Base-by-base conservation (phyloP, 2,329 filamentous ascomycete genomes). In the Calonectria hongkongensis region DNA sequence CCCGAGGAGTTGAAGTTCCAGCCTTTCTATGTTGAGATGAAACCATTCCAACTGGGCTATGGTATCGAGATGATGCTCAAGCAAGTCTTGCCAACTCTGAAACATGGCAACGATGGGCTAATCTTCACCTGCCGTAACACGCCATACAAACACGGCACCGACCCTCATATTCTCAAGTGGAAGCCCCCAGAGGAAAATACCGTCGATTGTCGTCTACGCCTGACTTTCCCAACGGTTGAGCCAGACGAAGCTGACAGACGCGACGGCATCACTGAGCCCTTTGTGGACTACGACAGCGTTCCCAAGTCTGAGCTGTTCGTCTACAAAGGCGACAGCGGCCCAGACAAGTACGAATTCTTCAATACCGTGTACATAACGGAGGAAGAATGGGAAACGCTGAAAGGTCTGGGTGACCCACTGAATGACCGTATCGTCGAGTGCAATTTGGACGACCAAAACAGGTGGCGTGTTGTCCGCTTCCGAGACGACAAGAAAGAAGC, bases 51-150 rank as follows among this genome's bases (percentile, higher is more conserved):
- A 83, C 90, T 97, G 78, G 92, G 92, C 62, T 99, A 99, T 85
- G 95, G 92, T 58, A 92, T 97, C 73, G 93, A 95, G 81, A 94
- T 94, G 90, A 98, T 98, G 93, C 98, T 99, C 87, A 91, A 92
- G 77, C 90, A 96, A 70, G 91, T 97, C 54, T 91, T 98, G 33
- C 96, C 95, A 1, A 92, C 89, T 50, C 90, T 99, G 43, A 93
- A 93, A 77, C 97, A 99, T 82, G 96, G 96, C 74, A 98, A 98
- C 83, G 97, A 99, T 83, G 97, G 97, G 7, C 89, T 99, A 58
- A 98, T 99, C 81, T 99, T 98, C 85, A 98, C 97, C n/a, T 98
- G 96, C 85, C 92, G 94, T 75, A 93, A 92, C 79, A 95, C 94
- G 21, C 90, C 93, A 12, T 99, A 99, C 86, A 93, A 93, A 79